These are phyloP conservation scores for Blastobotrys ciferrii DNA, from an alignment of 1,139 yeast genomes.

Conservation along the genomic window DNA sequence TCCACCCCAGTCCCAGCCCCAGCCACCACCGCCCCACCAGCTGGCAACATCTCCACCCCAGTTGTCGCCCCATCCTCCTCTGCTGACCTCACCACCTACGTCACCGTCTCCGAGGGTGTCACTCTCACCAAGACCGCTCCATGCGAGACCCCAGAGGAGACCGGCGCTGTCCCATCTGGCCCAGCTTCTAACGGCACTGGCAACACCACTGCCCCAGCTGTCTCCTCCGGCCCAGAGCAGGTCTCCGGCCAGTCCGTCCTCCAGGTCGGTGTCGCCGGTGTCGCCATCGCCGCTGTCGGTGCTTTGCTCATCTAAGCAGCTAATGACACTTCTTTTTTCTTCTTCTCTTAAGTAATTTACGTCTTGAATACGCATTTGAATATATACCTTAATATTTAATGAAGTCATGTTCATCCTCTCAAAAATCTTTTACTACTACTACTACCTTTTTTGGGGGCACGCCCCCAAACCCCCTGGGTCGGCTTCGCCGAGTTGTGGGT, in stretches of 20 bases:
- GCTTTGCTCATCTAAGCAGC: constrained; percentile 16
- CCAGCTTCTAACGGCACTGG: constrained; percentile 18
- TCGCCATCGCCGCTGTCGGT: constrained; percentile 23
- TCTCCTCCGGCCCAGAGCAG: constrained; percentile 23
- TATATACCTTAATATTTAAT: constrained; percentile 6
- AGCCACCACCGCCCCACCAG: constrained; percentile 13
- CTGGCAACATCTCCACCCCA: constrained; percentile 8
- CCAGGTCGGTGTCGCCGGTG: constrained; percentile 26
- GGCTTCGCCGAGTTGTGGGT: no score
- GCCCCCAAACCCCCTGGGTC: no score
- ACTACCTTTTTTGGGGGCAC: no score
- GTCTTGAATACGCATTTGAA: constrained; percentile 2
- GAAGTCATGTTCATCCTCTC: background rate
- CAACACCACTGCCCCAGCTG: constrained; percentile 13
- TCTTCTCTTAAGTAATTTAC: background rate
- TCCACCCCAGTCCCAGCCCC: constrained; percentile 20
- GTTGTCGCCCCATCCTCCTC: constrained; percentile 21
- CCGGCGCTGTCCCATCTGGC: constrained; percentile 18
- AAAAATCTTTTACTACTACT: no score
- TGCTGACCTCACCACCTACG: constrained; percentile 29
- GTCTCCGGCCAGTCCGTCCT: constrained; percentile 25
- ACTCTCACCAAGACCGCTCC: constrained; percentile 32
- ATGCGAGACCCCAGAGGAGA: no score
- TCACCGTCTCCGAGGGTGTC: constrained; percentile 33
- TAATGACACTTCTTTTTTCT: background rate